Base-by-base conservation (phyloP, 116 monocot genomes). In the Dioscorea cayenensis region DNA sequence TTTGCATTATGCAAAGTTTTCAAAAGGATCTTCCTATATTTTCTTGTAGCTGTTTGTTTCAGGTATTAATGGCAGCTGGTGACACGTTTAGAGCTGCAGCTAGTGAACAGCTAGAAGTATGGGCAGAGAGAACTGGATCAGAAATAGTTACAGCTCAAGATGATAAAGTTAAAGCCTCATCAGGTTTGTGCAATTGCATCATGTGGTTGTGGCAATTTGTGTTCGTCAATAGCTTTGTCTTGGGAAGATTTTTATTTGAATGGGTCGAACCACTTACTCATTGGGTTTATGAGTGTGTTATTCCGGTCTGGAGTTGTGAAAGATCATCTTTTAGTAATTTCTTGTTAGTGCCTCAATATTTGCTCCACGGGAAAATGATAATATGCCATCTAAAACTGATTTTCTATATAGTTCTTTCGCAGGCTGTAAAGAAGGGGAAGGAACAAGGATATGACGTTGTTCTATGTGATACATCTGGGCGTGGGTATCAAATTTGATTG, bases 71-170 rank as follows among this genome's bases (percentile, higher is more conserved):
- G 92, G 96, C 96, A 63, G 96, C 96, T 70, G 96, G 96, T 70
- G 96, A 96, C 73, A 96, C 96, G 66, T 96, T 92, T 78, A 85
- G 92, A 82, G 95, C 95, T 77, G 95, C 95, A 67, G 95, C 95
- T 51, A 85, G 92, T 73, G 95, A 95, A 18, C 95, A 95, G 77
- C 80, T 95, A 79, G 95, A 95, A 74, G 80, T 95, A 36, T 95
- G 95, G 95, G 95, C 95, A 71, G 90, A 90, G 72, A 92, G 95
- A 88, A 92, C 95, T 18, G 90, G 87, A 32, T 85, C 90, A 75
- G 92, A 92, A 67, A 95, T 95, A 79, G 90, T 95, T 67, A 43
- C 82, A 13, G 92, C 87, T 64, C 72, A 83, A 18, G 76, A 85
- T 51, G 90, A 82, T 51, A 95, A 92, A 51, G 81, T 73, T 63